A percentile compares a stretch with the other conserved stretches of the same genome.
phyloP scores from a whole-genome alignment of 345 rosid genomes.

The Anastatica hierochuntica region DNA sequence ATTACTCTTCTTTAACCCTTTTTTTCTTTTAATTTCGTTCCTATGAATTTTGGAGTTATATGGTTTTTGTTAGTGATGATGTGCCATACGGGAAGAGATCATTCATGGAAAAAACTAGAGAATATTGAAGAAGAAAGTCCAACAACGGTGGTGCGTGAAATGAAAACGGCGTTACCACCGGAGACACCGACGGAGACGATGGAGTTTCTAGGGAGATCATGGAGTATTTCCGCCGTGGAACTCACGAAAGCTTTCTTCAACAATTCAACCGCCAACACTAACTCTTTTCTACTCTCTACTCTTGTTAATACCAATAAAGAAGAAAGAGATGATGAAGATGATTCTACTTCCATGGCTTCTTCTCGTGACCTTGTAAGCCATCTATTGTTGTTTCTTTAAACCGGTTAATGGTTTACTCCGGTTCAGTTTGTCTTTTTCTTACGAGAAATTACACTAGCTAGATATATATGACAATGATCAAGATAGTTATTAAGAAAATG shows the following conservation, averaged over 20 bases:
- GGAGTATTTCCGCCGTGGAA: slow-evolving; percentile 88
- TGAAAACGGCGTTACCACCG: slow-evolving; percentile 36
- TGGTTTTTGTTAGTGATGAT: slow-evolving; percentile 5
- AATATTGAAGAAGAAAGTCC: slow-evolving; percentile 63
- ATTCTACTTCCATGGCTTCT: slow-evolving; percentile 31
- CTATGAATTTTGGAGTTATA: too few relatives aligned
- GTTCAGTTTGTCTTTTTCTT: neutral
- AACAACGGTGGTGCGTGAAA: slow-evolving; percentile 28
- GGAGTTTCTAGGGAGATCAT: slow-evolving; percentile 95
- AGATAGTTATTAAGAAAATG: too few relatives aligned
- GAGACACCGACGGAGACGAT: slow-evolving; percentile 88
- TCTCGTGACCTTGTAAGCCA: slow-evolving; percentile 28
- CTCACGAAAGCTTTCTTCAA: slow-evolving; percentile 65
- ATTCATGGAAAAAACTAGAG: slow-evolving; percentile 43
- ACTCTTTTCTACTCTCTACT: slow-evolving; percentile 28
- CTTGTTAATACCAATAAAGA: slow-evolving; percentile 23
- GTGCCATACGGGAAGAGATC: slow-evolving; percentile 19
- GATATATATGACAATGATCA: too few relatives aligned
- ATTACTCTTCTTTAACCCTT: neutral
- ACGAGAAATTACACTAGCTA: too few relatives aligned
- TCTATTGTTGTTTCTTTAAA: neutral
- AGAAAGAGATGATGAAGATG: slow-evolving; percentile 26
- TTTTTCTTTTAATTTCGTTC: too few relatives aligned
- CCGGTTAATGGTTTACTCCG: too few relatives aligned
- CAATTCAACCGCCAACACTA: slow-evolving; percentile 20